Evolutionary conservation across 1,284 basidiomycete species (phyloP), one percentile per base, ranked within the genome.

Genomic region (Ceratobasidium sp.): DNA sequence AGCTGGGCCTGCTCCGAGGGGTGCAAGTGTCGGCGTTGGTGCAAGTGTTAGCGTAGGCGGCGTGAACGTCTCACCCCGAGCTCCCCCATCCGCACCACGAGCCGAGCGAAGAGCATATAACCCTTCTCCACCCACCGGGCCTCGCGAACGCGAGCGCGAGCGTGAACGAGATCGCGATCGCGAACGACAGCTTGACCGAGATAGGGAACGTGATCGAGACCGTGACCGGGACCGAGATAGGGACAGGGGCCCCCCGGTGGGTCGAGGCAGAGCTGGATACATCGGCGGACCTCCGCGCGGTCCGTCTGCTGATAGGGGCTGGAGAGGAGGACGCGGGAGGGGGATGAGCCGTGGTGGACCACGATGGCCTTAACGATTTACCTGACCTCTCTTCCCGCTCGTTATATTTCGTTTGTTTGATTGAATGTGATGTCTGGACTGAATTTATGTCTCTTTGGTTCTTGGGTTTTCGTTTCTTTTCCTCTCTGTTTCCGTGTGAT

Each of bases 41-140:
- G 6, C 36, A 8, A 44, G 36, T 41, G 36, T 11, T 4, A 41
- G 36, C 11, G 6, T 11, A 8, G 53, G 66, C 14, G 66, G 66
- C 7, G 29, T 57, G 33, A 71, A 33, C 41, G 15, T 48, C 7
- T 71, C 66, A n/a, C 66, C 66, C 14, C 56, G 69, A 22, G 69
- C 69, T 19, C 69, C 69, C 6, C 69, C 69, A 33, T 60, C 56
- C 7, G 69, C 44, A 5, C 69, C 69, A n/a, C 56, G 69, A 45
- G 69, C 69, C 1, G 69, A 72, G 6, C 22, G 69, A 36, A 56
- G 69, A 29, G 48, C 53, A 14, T 72, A 72, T 44, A 48, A 48
- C 2, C 69, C 56, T 5, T 53, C 69, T 11, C 69, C 69, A 5
- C 69, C 69, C 1, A 72, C 69, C 6, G 69, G 69, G 24, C 69